Conservation (phyloP, 1,139 yeast genomes). For the Kluyveromyces sp. region DNA sequence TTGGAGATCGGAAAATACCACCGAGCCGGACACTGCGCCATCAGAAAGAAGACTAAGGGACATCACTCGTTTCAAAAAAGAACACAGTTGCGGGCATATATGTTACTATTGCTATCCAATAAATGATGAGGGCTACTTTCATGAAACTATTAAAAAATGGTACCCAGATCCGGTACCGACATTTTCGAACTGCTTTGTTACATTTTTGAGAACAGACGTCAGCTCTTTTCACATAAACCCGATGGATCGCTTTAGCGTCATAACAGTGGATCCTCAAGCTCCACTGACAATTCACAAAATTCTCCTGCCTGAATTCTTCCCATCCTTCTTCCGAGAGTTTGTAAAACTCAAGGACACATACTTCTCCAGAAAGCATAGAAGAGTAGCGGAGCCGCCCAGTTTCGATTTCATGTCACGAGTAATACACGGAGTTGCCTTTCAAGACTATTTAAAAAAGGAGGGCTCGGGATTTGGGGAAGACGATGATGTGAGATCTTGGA, state of each 20-base stretch:
- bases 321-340: conserved; percentile 16
- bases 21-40: background rate
- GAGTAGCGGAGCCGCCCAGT: conserved; percentile 4
- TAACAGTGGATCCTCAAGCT: conserved; percentile 17
- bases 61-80: conserved; percentile 4
- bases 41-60: conserved; percentile 1
- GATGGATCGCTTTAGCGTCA: conserved; percentile 23
- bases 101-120: conserved; percentile 24
- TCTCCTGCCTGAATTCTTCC: conserved; percentile 19
- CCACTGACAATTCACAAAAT: conserved; percentile 24
- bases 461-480: conserved; percentile 6
- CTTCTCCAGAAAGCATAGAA: conserved; percentile 1
- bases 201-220: conserved; percentile 10
- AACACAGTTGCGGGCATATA: conserved; percentile 14
- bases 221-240: conserved; percentile 26
- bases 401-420: conserved; percentile 9
- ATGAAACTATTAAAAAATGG: conserved; percentile 5
- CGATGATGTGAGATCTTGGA: conserved; percentile 9
- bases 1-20: conserved; percentile 10
- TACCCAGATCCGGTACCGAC: conserved; percentile 6
- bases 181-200: conserved; percentile 4
- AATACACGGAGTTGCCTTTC: conserved; percentile 6
- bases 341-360: conserved; percentile 8
- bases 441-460: conserved; percentile 7
- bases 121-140: conserved; percentile 3